Percentiles rank a stretch among this genome's conserved stretches.
Evolutionary conservation across 305 asterid genomes (phyloP).

Genomic region (Solanum hybrid): DNA sequence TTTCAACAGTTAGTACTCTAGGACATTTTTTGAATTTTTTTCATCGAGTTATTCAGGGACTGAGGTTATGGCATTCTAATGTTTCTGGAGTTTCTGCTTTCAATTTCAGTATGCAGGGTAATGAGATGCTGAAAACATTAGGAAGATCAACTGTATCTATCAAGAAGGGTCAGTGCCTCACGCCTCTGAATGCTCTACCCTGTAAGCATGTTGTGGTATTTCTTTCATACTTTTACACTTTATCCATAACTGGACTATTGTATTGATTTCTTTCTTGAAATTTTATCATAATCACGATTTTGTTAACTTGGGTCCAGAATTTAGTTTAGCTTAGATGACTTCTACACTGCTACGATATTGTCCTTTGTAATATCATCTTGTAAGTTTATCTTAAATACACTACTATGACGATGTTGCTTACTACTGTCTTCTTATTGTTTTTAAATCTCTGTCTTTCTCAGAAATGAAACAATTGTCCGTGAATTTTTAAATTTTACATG

Average conservation of each 20-base stretch:
- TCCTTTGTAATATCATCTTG: neutral
- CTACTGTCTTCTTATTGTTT: neutral
- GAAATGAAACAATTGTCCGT: neutral
- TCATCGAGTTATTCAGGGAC: constrained; percentile 28
- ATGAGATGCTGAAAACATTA: constrained; percentile 8
- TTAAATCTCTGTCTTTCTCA: neutral
- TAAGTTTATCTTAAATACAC: neutral
- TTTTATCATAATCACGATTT: constrained; percentile 7
- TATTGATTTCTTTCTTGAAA: constrained; percentile 24
- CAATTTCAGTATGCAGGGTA: neutral
- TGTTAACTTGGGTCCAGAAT: neutral
- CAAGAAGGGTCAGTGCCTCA: constrained; percentile 27
- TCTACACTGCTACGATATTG: neutral
- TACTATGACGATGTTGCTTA: neutral
- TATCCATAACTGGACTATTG: constrained; percentile 38
- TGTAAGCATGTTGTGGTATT: constrained; percentile 46
- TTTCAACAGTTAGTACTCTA: constrained; percentile 33
- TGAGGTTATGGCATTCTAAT: constrained; percentile 15
- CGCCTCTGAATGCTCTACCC: constrained; percentile 36
- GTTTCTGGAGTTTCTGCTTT: neutral
- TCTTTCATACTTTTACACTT: constrained; percentile 24
- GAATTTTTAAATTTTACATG: neutral
- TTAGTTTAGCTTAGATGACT: neutral
- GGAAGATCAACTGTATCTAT: constrained; percentile 6
- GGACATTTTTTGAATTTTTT: constrained; percentile 47